Conservation (phyloP, 805 yeast genomes). For the Kluyveromyces wickerhamii region DNA sequence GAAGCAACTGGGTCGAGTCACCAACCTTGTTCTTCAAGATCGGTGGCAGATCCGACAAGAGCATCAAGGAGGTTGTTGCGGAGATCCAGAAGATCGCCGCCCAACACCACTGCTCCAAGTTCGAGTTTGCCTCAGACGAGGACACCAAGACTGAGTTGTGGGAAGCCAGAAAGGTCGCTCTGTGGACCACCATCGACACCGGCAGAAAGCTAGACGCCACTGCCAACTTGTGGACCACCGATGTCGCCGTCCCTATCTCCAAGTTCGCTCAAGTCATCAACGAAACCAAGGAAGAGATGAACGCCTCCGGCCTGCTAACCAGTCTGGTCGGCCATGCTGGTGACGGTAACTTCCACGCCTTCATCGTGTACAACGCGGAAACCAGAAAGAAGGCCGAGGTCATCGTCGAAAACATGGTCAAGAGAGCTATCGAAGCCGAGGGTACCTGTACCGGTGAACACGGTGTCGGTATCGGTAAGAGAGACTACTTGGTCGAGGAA, state of each 20-base stretch:
- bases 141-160: slow-evolving; percentile 63
- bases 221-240: slow-evolving; percentile 64
- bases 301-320: slow-evolving; percentile 41
- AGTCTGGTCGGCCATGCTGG: slow-evolving; percentile 77
- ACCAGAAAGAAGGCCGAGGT: slow-evolving; percentile 39
- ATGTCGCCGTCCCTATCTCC: slow-evolving; percentile 77
- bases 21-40: slow-evolving; percentile 62
- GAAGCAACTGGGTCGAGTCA: slow-evolving; percentile 44
- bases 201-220: slow-evolving; percentile 42
- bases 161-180: slow-evolving; percentile 65
- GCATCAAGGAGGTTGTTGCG: slow-evolving; percentile 37
- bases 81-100: slow-evolving; percentile 44
- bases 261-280: slow-evolving; percentile 53
- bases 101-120: slow-evolving; percentile 46
- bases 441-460: slow-evolving; percentile 88
- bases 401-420: slow-evolving; percentile 54
- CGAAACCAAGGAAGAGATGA: slow-evolving; percentile 53
- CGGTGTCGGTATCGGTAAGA: slow-evolving; percentile 76
- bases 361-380: slow-evolving; percentile 50
- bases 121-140: slow-evolving; percentile 54
- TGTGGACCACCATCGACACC: slow-evolving; percentile 61
- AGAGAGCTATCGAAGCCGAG: slow-evolving; percentile 57
- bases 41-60: slow-evolving; percentile 40
- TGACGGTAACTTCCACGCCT: slow-evolving; percentile 74
- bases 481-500: slow-evolving; percentile 52